phyloP scores from a whole-genome alignment of 345 rosid species.

The Atalantia buxifolia region DNA sequence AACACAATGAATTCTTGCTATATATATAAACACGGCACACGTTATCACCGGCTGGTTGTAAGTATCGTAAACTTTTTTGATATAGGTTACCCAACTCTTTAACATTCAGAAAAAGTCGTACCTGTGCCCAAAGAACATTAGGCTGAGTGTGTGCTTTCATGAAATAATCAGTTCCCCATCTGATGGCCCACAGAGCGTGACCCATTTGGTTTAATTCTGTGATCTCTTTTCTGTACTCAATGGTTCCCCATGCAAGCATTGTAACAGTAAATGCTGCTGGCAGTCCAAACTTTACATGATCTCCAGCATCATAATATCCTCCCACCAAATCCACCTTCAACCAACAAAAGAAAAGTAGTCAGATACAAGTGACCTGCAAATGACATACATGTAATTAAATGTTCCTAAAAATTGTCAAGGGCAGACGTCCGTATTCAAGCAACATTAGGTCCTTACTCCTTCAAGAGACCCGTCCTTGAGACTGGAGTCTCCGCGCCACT shows the following conservation, averaged over 20 bases:
- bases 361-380: background rate
- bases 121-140: conserved; percentile 78
- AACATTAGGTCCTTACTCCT: conserved; percentile 25
- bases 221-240: conserved; percentile 61
- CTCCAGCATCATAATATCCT: conserved; percentile 94
- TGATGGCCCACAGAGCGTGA: conserved; percentile 52
- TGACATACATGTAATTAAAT: too few species aligned
- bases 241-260: conserved; percentile 72
- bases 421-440: too few species aligned
- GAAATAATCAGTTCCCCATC: conserved; percentile 88
- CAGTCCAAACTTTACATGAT: conserved; percentile 86
- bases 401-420: too few species aligned
- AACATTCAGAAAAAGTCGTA: background rate
- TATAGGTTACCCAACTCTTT: too few species aligned
- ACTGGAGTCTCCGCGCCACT: conserved; percentile 65
- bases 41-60: too few species aligned
- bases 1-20: background rate
- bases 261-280: conserved; percentile 81
- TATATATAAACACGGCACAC: too few species aligned
- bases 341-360: background rate
- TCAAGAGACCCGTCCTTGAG: conserved; percentile 55
- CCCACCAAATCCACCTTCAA: conserved; percentile 73
- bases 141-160: conserved; percentile 73
- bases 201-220: conserved; percentile 53
- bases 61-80: too few species aligned